Evolutionary conservation across 371 early-diverging fungal species (phyloP).

Genomic region (Nematocida homosporus): DNA sequence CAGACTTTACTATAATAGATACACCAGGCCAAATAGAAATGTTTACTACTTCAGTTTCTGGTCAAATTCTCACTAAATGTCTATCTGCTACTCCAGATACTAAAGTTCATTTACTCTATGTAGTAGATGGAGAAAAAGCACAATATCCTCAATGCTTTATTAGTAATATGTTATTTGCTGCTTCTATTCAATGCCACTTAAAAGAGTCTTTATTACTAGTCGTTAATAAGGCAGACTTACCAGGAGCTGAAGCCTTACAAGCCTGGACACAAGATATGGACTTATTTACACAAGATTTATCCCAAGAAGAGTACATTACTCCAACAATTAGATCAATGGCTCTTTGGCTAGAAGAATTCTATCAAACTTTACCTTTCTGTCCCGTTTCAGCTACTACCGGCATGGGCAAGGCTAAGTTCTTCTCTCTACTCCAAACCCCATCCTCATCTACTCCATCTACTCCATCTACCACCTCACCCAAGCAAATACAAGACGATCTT

Average conservation of each 20-base stretch:
- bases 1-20: constrained; percentile 89
- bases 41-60: constrained; percentile 97
- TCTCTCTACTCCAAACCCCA: constrained; percentile 66
- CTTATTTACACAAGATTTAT: constrained; percentile 78
- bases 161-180: constrained; percentile 98
- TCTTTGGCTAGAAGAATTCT: constrained; percentile 93
- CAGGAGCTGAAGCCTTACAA: constrained; percentile 76
- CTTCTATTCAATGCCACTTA: constrained; percentile 69
- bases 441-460: not conserved
- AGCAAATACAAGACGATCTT: constrained; percentile 2
- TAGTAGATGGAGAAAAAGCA: constrained; percentile 89
- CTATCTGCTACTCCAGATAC: constrained; percentile 73
- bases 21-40: constrained; percentile 99
- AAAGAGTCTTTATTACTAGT: constrained; percentile 84
- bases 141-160: constrained; percentile 90
- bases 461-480: not conserved
- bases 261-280: constrained; percentile 95
- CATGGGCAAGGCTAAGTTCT: constrained; percentile 81
- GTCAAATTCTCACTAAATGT: constrained; percentile 87
- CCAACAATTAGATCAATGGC: constrained; percentile 85
- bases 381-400: constrained; percentile 88
- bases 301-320: constrained; percentile 70
- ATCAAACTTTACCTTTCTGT: constrained; percentile 73
- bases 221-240: constrained; percentile 93
- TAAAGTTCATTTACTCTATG: constrained; percentile 84